These are phyloP conservation scores for Fusarium sp. DNA, from an alignment of 2,329 filamentous ascomycete species.

Conservation along the genomic window DNA sequence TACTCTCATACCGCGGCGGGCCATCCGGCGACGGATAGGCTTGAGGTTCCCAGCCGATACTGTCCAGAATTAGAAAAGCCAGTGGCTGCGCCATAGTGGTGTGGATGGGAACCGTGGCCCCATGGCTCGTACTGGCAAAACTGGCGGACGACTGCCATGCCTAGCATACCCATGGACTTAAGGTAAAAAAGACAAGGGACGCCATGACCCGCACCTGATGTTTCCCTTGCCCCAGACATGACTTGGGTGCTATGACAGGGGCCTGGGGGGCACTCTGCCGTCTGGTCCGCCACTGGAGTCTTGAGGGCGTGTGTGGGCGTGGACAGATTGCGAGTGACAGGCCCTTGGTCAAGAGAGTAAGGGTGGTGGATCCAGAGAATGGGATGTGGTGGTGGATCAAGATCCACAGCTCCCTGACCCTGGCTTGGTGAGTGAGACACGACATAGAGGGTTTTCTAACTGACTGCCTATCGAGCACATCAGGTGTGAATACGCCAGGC, in stretches of 20 bases:
- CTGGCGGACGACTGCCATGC: conserved; percentile 19
- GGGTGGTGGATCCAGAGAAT: conserved; percentile 42
- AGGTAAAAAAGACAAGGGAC: conserved; percentile 29
- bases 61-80: conserved; percentile 54
- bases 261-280: conserved; percentile 46
- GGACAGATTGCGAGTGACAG: conserved; percentile 28
- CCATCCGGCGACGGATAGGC: conserved; percentile 46
- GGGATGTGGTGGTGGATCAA: conserved; percentile 46
- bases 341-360: conserved; percentile 20
- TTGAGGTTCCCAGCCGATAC: conserved; percentile 34
- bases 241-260: conserved; percentile 42
- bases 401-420: conserved; percentile 52
- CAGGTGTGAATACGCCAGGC: conserved; percentile 50
- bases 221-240: conserved; percentile 50
- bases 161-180: conserved; percentile 30
- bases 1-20: conserved; percentile 48
- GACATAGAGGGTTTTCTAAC: conserved; percentile 53
- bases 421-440: conserved; percentile 64
- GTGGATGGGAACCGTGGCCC: conserved; percentile 43
- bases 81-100: conserved; percentile 53
- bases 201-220: conserved; percentile 44
- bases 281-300: conserved; percentile 45
- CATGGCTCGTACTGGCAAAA: conserved; percentile 36
- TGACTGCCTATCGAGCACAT: conserved; percentile 47
- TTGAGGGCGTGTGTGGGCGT: conserved; percentile 32